Conservation (phyloP, 169 alveolate genomes). For the Plasmodium coatneyi region DNA sequence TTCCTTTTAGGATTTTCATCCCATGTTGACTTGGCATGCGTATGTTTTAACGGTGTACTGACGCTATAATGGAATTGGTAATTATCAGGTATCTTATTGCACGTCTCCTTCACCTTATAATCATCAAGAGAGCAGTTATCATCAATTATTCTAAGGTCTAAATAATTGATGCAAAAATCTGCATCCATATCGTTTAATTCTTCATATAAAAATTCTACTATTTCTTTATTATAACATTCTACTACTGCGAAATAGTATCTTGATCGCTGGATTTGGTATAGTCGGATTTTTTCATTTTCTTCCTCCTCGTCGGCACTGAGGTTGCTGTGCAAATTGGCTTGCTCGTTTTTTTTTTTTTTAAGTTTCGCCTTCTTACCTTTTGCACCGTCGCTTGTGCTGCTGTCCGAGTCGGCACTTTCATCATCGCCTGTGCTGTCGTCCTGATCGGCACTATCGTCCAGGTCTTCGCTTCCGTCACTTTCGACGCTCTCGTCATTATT, state of each 20-base stretch:
- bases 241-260: constrained; percentile 96
- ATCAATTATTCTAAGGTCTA: constrained; percentile 96
- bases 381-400: neutral
- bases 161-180: constrained; percentile 92
- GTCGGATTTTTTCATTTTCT: constrained; percentile 80
- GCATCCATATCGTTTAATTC: constrained; percentile 96
- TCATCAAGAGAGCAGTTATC: constrained; percentile 92
- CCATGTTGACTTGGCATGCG: constrained; percentile 96
- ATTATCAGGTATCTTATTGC: constrained; percentile 90
- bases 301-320: constrained; percentile 74
- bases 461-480: constrained; percentile 35
- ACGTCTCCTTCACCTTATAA: constrained; percentile 90
- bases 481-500: constrained; percentile 13
- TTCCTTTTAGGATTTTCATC: constrained; percentile 94
- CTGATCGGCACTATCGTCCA: constrained; percentile 75
- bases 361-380: neutral
- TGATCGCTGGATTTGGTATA: constrained; percentile 89
- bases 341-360: constrained; percentile 36
- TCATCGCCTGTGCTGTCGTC: constrained; percentile 24
- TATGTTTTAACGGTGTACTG: constrained; percentile 93
- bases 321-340: constrained; percentile 64
- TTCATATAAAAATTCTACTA: constrained; percentile 93
- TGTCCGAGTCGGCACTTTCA: neutral
- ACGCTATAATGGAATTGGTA: constrained; percentile 90
- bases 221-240: constrained; percentile 90